Evolutionary conservation across 2,329 filamentous ascomycete species (phyloP), one percentile per base, ranked within the genome.

Genomic region (Aspergillus versicolor): DNA sequence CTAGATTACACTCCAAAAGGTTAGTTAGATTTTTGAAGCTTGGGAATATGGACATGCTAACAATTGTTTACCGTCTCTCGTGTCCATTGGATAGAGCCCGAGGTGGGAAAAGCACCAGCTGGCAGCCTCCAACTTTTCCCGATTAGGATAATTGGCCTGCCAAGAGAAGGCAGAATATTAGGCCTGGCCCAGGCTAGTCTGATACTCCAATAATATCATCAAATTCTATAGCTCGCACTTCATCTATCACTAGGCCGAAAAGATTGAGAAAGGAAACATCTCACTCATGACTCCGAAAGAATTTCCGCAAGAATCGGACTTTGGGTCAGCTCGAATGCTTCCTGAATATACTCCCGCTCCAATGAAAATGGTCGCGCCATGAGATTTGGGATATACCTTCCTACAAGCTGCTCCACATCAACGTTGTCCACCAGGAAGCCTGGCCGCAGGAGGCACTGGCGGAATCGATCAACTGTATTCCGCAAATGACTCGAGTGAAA

Each of bases 401-500:
- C 93, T 65, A 97, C 85, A 69, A 97, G 80, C 82, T 96, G 96
- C 71, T 89, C 88, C 5, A 93, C 92, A 75, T 97, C 92, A 74
- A 97, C 96, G 46, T 89, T 92, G 2, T 59, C 61, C 13, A 58
- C 54, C 4, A 64, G 46, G 4, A 64, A 59, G 5, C 61, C 61
- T 13, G 61, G 59, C 8, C 52, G 56, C 13, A 62, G 53, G 71
- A 97, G 77, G 85, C 97, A 97, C 51, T 88, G 92, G 66, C 93
- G 86, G 90, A 97, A 97, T 44, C 92, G 92, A 82, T 97, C 97
- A 75, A 97, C 93, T 66, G 93, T 93, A 37, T 91, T 95, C 52
- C 92, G 90, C 77, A 97, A 80, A 82, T 97, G 97, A 12, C 92
- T 97, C 65, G 89, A 93, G 83, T 97, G 93, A 88, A 97, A 97